phyloP scores from a whole-genome alignment of 331 rosid species.

The Dryas integrifolia region DNA sequence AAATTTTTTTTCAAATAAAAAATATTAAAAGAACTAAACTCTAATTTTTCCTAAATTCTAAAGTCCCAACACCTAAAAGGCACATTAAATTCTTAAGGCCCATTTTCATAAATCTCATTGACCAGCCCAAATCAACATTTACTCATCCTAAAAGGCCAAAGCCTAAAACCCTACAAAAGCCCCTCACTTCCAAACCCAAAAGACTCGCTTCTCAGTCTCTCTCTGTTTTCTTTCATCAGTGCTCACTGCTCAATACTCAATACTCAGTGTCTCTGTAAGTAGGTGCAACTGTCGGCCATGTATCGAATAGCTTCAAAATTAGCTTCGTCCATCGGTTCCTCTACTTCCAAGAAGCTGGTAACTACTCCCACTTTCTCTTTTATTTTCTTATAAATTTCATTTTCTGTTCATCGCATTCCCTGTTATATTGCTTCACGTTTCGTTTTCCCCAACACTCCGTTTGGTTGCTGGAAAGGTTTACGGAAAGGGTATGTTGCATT shows the following conservation, averaged over 20 bases:
- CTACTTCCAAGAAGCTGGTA: conserved; percentile 56
- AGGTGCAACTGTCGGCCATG: conserved; percentile 36
- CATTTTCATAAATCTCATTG: neutral
- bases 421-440: neutral
- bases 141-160: conserved; percentile 7
- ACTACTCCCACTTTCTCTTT: conserved; percentile 9
- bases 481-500: neutral
- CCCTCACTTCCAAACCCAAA: conserved; percentile 9
- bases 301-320: conserved; percentile 63
- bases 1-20: too few species aligned
- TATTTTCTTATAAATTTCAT: neutral
- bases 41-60: too few species aligned
- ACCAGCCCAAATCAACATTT: neutral
- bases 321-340: conserved; percentile 56
- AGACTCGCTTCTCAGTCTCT: neutral
- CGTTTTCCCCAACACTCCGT: neutral
- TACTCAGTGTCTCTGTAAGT: neutral
- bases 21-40: too few species aligned
- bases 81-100: too few species aligned
- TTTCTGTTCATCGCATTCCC: neutral
- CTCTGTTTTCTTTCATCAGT: neutral
- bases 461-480: conserved; percentile 1
- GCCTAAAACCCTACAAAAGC: conserved; percentile 39
- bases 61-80: neutral
- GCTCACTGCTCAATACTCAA: neutral